phyloP scores from a whole-genome alignment of 768 basidiomycete genomes.

The Rhodosporidiobolus odoratus region DNA sequence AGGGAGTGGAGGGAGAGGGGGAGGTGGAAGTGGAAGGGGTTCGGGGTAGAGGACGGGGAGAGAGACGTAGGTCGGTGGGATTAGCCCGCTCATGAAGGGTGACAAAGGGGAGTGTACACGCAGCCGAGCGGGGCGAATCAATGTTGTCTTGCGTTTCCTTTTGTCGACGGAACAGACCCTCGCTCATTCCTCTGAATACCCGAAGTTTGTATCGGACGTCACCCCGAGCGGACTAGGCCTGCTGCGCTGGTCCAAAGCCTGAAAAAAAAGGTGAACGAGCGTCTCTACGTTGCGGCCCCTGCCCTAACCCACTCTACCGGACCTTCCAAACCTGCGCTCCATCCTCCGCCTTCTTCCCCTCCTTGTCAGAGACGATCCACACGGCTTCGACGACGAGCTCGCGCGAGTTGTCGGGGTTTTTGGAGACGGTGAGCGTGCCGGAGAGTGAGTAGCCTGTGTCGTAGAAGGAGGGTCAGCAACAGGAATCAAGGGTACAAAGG shows the following conservation, averaged over 20 bases:
- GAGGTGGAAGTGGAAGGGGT: constrained; percentile 42
- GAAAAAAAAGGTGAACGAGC: not conserved
- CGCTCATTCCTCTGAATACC: no score
- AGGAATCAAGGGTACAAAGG: not conserved
- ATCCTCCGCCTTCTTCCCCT: constrained; percentile 4
- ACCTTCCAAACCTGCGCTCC: constrained; percentile 36
- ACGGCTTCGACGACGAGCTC: constrained; percentile 82
- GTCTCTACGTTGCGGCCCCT: not conserved
- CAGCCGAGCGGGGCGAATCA: not conserved
- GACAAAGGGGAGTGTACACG: not conserved
- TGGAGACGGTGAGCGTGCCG: constrained; percentile 77
- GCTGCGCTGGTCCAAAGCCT: no score
- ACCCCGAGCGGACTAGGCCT: no score
- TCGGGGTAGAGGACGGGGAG: not conserved
- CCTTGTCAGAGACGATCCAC: constrained; percentile 6
- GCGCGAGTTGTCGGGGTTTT: constrained; percentile 71
- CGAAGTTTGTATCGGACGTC: no score
- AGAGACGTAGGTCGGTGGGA: not conserved
- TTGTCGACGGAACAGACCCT: not conserved
- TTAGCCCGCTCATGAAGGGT: not conserved
- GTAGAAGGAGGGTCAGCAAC: constrained; percentile 2
- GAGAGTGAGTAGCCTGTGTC: constrained; percentile 62
- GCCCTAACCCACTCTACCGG: constrained; percentile 6
- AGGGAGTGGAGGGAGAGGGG: constrained; percentile 46
- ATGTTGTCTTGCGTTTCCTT: not conserved